Conservation (phyloP, 2,329 filamentous ascomycete species). For the Colletotrichum liriopes region DNA sequence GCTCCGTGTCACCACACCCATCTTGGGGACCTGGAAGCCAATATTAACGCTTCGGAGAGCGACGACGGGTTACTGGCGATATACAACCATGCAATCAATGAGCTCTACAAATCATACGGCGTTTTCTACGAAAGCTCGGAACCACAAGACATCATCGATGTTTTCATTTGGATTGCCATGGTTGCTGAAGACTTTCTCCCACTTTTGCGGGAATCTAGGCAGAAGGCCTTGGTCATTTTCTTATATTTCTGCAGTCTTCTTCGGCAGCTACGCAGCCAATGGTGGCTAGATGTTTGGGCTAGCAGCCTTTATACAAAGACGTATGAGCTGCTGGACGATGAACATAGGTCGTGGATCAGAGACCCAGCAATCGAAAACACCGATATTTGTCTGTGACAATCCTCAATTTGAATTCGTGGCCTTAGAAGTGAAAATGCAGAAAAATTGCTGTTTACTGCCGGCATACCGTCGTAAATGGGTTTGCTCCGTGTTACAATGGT, state of each 20-base stretch:
- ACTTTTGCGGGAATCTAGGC: conserved; percentile 49
- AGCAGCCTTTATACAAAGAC: conserved; percentile 51
- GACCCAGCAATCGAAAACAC: conserved; percentile 29
- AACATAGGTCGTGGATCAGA: conserved; percentile 54
- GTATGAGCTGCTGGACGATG: conserved; percentile 53
- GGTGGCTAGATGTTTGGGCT: conserved; percentile 57
- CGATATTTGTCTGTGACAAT: conserved; percentile 16
- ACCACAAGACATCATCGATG: conserved; percentile 53
- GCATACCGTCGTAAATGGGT: background rate
- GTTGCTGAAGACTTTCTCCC: conserved; percentile 55
- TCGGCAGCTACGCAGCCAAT: conserved; percentile 50
- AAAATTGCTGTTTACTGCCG: background rate
- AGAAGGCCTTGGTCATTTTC: conserved; percentile 53
- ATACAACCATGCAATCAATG: conserved; percentile 52
- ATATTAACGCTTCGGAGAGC: conserved; percentile 41
- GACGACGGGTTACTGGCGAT: conserved; percentile 44
- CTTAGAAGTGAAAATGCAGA: background rate
- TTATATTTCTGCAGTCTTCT: conserved; percentile 53
- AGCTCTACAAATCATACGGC: conserved; percentile 53
- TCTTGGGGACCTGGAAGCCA: conserved; percentile 46
- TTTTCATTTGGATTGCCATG: conserved; percentile 58
- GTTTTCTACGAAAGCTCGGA: conserved; percentile 43
- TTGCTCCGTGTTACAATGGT: background rate
- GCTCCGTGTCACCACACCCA: conserved; percentile 42
- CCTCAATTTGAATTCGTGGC: background rate